Evolutionary conservation across 2,329 filamentous ascomycete species (phyloP).

Genomic region (Cadophora gregata): DNA sequence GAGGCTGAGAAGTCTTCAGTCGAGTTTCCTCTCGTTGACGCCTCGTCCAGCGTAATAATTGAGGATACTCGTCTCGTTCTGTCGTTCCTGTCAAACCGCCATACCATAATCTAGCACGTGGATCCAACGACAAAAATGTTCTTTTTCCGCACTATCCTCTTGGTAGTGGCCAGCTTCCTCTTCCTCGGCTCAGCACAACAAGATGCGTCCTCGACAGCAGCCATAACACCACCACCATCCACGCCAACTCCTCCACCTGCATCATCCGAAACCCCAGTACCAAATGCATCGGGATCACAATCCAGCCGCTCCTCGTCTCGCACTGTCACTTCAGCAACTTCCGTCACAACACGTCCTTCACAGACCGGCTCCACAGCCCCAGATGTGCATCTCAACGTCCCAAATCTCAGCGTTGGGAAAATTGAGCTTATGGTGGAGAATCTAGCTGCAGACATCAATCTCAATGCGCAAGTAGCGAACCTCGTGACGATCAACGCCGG

Average conservation of each 20-base stretch:
- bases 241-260: background rate
- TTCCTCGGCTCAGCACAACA: background rate
- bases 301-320: background rate
- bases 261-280: background rate
- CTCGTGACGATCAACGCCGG: conserved; percentile 60
- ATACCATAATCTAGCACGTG: background rate
- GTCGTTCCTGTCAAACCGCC: background rate
- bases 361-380: conserved; percentile 48
- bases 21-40: background rate
- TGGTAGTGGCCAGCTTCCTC: background rate
- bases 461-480: conserved; percentile 64
- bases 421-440: conserved; percentile 67
- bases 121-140: background rate
- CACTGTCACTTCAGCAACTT: conserved; percentile 6
- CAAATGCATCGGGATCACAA: background rate
- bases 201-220: conserved; percentile 2
- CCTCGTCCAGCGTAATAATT: background rate
- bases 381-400: conserved; percentile 63
- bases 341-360: conserved; percentile 18
- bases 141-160: background rate
- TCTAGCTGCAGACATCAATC: conserved; percentile 62
- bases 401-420: conserved; percentile 61
- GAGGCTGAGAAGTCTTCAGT: background rate
- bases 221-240: background rate
- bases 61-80: background rate